phyloP scores from a whole-genome alignment of 2,329 filamentous ascomycete genomes.

The Geoglossum cookeanum region DNA sequence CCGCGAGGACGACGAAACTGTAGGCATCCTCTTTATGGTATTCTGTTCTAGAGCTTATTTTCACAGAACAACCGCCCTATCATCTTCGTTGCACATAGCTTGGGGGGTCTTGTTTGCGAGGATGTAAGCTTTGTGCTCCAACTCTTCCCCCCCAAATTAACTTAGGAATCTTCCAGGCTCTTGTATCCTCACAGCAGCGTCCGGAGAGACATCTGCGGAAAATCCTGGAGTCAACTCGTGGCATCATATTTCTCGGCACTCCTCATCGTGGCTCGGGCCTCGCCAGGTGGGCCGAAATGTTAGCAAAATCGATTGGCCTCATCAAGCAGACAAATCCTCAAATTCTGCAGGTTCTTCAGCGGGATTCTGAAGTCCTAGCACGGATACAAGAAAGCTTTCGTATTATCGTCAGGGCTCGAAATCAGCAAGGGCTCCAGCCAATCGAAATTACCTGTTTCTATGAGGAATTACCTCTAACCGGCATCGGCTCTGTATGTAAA shows the following conservation, averaged over 20 bases:
- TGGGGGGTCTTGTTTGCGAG: conserved; percentile 16
- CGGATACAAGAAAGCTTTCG: conserved; percentile 16
- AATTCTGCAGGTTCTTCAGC: conserved; percentile 12
- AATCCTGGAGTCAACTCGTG: conserved; percentile 14
- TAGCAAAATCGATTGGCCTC: conserved; percentile 14
- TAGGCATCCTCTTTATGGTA: conserved; percentile 3
- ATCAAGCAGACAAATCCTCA: conserved; percentile 15
- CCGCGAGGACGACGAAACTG: conserved; percentile 14
- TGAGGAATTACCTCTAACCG: conserved; percentile 14
- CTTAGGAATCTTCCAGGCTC: conserved; percentile 9
- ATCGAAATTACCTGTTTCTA: conserved; percentile 16
- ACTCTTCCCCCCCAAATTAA: not conserved
- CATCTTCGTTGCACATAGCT: conserved; percentile 16
- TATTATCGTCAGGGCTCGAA: conserved; percentile 13
- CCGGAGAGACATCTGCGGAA: conserved; percentile 13
- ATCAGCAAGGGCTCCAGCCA: conserved; percentile 6
- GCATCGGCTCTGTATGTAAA: conserved; percentile 12
- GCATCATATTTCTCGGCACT: conserved; percentile 21
- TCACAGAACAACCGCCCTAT: conserved; percentile 13
- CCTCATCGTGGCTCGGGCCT: conserved; percentile 18
- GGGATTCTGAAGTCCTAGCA: conserved; percentile 16
- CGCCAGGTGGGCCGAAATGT: conserved; percentile 15
- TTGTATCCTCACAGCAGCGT: conserved; percentile 9
- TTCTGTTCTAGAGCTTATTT: not conserved
- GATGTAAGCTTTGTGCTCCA: conserved; percentile 10